phyloP scores from a whole-genome alignment of 768 basidiomycete genomes.

The Omphalotus guepiniiformis region DNA sequence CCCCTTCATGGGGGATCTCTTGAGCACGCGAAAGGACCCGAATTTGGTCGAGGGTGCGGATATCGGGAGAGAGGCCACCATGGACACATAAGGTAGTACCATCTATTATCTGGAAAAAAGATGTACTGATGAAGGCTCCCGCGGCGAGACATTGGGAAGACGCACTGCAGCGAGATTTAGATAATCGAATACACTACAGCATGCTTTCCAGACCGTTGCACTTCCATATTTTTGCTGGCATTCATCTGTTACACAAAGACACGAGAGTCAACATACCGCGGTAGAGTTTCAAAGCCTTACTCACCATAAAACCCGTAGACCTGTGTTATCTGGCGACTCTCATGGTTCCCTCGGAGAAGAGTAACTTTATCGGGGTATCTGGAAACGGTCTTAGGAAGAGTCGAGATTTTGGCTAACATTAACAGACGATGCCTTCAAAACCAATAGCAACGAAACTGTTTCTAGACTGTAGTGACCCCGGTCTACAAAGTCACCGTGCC shows the following conservation, averaged over 20 bases:
- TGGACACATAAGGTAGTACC: slow-evolving; percentile 91
- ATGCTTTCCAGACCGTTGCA: slow-evolving; percentile 94
- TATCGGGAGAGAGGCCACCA: slow-evolving; percentile 94
- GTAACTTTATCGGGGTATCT: slow-evolving; percentile 94
- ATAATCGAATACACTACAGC: slow-evolving; percentile 95
- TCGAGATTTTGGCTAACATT: neutral
- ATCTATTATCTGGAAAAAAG: slow-evolving; percentile 74
- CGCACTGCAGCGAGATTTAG: slow-evolving; percentile 90
- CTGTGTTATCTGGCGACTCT: slow-evolving; percentile 96
- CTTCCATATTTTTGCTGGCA: slow-evolving; percentile 98
- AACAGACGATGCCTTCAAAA: slow-evolving; percentile 79
- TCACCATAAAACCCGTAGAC: slow-evolving; percentile 98
- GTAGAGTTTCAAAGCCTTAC: slow-evolving; percentile 17
- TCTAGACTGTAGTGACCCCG: slow-evolving; percentile 94
- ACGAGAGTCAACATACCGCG: slow-evolving; percentile 1
- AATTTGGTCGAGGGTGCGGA: slow-evolving; percentile 92
- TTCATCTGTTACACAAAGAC: slow-evolving; percentile 64
- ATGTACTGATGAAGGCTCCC: neutral
- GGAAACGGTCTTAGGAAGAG: slow-evolving; percentile 9
- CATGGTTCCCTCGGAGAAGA: slow-evolving; percentile 91
- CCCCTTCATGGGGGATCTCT: slow-evolving; percentile 98
- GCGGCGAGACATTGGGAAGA: slow-evolving; percentile 1
- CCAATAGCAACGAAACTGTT: slow-evolving; percentile 85
- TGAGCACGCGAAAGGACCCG: slow-evolving; percentile 91
- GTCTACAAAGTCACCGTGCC: slow-evolving; percentile 95